These are phyloP conservation scores for Candida sanyiensis DNA, from an alignment of 805 yeast species.

Conservation along the genomic window DNA sequence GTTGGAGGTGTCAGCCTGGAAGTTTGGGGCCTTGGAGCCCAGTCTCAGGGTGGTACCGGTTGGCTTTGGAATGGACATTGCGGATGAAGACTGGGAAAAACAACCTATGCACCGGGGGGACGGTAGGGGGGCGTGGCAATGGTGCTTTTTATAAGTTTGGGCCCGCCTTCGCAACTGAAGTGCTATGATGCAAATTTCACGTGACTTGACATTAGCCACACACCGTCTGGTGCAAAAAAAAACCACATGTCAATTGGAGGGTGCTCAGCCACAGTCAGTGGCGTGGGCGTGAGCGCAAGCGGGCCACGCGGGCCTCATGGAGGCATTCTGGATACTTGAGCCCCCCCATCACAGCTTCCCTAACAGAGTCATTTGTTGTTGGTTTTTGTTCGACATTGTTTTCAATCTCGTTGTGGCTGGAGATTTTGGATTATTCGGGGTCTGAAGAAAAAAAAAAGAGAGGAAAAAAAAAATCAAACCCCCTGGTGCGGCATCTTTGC, in stretches of 20 bases:
- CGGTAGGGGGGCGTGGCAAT: background rate
- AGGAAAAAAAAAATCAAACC: no score
- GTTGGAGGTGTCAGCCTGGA: constrained; percentile 54
- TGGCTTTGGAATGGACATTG: constrained; percentile 39
- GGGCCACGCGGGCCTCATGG: no score
- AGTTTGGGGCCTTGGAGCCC: constrained; percentile 68
- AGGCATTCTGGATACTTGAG: no score
- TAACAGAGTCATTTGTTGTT: no score
- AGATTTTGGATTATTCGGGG: no score
- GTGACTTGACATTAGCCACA: constrained; percentile 18
- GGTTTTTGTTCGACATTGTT: no score
- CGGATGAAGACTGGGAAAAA: background rate
- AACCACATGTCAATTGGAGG: background rate
- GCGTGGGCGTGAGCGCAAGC: no score
- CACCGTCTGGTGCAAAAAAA: background rate
- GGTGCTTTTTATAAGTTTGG: constrained; percentile 6
- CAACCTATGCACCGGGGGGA: no score
- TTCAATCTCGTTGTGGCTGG: no score
- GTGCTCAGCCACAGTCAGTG: background rate
- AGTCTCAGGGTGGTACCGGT: constrained; percentile 36
- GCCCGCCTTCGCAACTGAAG: background rate
- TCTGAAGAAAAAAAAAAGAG: no score
- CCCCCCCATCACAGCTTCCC: no score
- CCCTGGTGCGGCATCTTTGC: no score
- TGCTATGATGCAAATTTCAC: constrained; percentile 15